Percentiles rank a stretch among this genome's conserved stretches.
phyloP scores from a whole-genome alignment of 2,329 filamentous ascomycete genomes.

The Myriangium duriaei region DNA sequence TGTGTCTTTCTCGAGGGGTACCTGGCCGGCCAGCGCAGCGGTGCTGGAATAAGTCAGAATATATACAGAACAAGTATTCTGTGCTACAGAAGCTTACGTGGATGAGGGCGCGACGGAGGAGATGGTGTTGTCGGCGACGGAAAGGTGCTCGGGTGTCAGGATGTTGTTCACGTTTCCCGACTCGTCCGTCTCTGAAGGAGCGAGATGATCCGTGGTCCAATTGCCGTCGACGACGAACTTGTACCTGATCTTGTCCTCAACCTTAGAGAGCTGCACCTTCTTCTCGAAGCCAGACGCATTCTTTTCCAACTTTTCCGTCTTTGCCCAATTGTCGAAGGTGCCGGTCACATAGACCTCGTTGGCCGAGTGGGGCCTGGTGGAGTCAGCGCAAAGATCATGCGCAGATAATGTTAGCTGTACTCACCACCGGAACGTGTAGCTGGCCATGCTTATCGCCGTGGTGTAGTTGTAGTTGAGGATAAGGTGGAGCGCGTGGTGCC shows the following conservation, averaged over 20 bases:
- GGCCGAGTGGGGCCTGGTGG: conserved; percentile 64
- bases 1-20: conserved; percentile 48
- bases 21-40: conserved; percentile 53
- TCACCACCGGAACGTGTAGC: conserved; percentile 60
- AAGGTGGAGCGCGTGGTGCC: no score
- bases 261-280: conserved; percentile 57
- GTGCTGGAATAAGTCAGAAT: conserved; percentile 55
- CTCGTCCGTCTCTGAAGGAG: conserved; percentile 70
- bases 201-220: conserved; percentile 74
- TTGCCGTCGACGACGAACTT: conserved; percentile 96
- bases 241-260: conserved; percentile 69
- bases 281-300: conserved; percentile 63
- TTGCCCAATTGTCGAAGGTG: conserved; percentile 88
- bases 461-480: no score
- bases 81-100: conserved; percentile 38
- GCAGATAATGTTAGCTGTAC: no score
- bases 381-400: no score
- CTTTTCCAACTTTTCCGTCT: conserved; percentile 72
- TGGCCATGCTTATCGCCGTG: conserved; percentile 49
- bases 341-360: conserved; percentile 88
- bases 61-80: no score
- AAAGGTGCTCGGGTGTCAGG: conserved; percentile 61
- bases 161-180: conserved; percentile 89
- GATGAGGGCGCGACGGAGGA: conserved; percentile 58
- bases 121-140: conserved; percentile 39